Evolutionary conservation across 371 early-diverging fungal genomes (phyloP).

Genomic region (Mucor indicus): DNA sequence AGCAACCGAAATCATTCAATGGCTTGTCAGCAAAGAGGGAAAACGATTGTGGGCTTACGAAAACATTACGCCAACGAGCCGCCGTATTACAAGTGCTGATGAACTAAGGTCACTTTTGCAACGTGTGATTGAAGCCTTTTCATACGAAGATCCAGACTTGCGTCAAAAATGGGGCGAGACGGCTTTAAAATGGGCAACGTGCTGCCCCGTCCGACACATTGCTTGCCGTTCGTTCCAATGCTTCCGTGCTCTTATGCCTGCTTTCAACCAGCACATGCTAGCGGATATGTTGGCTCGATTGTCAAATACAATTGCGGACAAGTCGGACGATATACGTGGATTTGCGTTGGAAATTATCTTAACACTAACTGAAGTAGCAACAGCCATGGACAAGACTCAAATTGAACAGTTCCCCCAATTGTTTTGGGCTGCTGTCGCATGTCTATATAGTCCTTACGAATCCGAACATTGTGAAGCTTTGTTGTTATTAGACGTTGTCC

Average conservation of each 20-base stretch:
- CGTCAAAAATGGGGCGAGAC: conserved; percentile 84
- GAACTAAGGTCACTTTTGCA: conserved; percentile 42
- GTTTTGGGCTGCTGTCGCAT: conserved; percentile 81
- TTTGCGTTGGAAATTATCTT: conserved; percentile 85
- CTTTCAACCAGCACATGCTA: conserved; percentile 75
- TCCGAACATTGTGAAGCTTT: conserved; percentile 75
- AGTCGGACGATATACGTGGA: conserved; percentile 77
- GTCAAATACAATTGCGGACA: conserved; percentile 83
- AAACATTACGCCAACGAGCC: conserved; percentile 66
- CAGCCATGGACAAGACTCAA: conserved; percentile 51
- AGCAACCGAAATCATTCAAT: conserved; percentile 60
- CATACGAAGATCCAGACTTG: conserved; percentile 63
- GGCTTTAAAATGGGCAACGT: conserved; percentile 88
- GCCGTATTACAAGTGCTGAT: conserved; percentile 37
- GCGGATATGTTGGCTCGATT: conserved; percentile 82
- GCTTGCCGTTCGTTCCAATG: conserved; percentile 90
- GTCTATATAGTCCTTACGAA: conserved; percentile 74
- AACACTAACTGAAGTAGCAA: conserved; percentile 68
- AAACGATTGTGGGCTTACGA: conserved; percentile 81
- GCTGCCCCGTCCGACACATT: conserved; percentile 86
- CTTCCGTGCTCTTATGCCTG: conserved; percentile 77
- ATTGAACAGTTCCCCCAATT: conserved; percentile 73
- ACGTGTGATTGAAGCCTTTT: conserved; percentile 53
- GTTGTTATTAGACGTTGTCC: conserved; percentile 58
- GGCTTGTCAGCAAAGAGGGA: conserved; percentile 69